Conservation (phyloP, 2,329 filamentous ascomycete species). For the Diplodia intermedia region DNA sequence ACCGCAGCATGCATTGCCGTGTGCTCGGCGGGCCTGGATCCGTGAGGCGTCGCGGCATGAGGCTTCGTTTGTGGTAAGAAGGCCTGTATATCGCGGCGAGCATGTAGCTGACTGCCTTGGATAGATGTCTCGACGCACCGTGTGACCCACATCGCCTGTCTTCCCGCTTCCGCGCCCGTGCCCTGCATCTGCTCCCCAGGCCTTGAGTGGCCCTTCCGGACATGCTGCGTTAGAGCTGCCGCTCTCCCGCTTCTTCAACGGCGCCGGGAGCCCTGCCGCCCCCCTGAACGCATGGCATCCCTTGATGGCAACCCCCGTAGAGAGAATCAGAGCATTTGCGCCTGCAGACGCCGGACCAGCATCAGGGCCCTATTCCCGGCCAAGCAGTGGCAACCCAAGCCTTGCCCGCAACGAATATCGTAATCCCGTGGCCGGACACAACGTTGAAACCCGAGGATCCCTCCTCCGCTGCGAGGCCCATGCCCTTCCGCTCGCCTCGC, state of each 20-base stretch:
- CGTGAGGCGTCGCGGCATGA: not conserved
- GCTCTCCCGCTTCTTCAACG: constrained; percentile 31
- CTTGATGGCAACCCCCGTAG: not conserved
- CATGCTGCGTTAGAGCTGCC: constrained; percentile 15
- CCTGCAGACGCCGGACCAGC: not conserved
- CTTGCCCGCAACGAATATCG: not conserved
- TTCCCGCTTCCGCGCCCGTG: constrained; percentile 28
- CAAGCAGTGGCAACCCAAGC: not conserved
- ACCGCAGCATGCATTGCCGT: constrained; percentile 11
- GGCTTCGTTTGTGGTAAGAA: constrained; percentile 21
- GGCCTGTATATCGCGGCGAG: not conserved
- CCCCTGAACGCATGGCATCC: constrained; percentile 2
- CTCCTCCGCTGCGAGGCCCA: constrained; percentile 1
- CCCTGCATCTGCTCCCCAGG: constrained; percentile 19
- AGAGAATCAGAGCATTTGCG: not conserved
- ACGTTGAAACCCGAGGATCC: not conserved
- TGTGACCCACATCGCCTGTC: constrained; percentile 7
- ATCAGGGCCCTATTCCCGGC: not conserved
- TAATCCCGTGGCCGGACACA: not conserved
- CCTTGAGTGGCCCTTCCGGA: constrained; percentile 1
- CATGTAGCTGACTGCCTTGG: constrained; percentile 16
- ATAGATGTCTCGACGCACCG: constrained; percentile 5
- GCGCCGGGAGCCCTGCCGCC: not conserved
- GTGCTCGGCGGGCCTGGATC: constrained; percentile 10
- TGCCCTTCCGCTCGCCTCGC: constrained; percentile 18